Percentiles rank a stretch among this genome's conserved stretches.
These are phyloP conservation scores for Sporothrix inflata DNA, from an alignment of 2,329 filamentous ascomycete genomes.

Conservation along the genomic window DNA sequence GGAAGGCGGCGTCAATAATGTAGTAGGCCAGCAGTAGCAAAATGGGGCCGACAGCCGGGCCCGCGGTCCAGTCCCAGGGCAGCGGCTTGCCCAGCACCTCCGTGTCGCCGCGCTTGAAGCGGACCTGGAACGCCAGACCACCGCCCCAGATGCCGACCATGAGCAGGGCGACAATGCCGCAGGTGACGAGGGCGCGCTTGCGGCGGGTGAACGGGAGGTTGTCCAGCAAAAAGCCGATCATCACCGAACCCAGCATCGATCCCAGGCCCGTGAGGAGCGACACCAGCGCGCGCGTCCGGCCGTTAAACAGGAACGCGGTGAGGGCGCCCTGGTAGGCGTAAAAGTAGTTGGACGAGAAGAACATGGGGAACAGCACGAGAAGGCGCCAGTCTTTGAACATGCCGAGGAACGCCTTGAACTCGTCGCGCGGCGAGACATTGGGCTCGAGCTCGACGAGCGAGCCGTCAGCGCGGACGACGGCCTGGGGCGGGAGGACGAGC, in stretches of 20 bases:
- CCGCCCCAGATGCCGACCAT: constrained; percentile 6
- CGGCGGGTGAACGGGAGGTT: not conserved
- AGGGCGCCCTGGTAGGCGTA: constrained; percentile 65
- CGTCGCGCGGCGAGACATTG: constrained; percentile 71
- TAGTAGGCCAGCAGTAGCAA: constrained; percentile 15
- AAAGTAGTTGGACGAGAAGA: constrained; percentile 75
- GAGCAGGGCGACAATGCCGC: not conserved
- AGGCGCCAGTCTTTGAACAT: constrained; percentile 69
- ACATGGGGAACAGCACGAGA: constrained; percentile 72
- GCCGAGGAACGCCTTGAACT: constrained; percentile 55
- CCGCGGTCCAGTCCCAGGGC: not conserved
- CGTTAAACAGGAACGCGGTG: constrained; percentile 25
- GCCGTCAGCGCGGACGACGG: constrained; percentile 58
- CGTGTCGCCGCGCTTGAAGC: not conserved
- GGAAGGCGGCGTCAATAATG: constrained; percentile 19
- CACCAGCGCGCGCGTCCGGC: constrained; percentile 21
- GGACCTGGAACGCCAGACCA: constrained; percentile 1
- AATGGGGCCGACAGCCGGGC: not conserved
- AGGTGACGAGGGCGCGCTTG: constrained; percentile 8
- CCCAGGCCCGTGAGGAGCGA: constrained; percentile 7
- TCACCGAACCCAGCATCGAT: not conserved
- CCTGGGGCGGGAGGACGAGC: constrained; percentile 9
- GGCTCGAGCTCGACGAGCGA: constrained; percentile 71
- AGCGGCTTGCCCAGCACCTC: not conserved
- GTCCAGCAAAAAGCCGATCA: constrained; percentile 2